A percentile compares a stretch with the other conserved stretches of the same genome.
phyloP scores from a whole-genome alignment of 257 asterid species.

The Solanum rostratum region DNA sequence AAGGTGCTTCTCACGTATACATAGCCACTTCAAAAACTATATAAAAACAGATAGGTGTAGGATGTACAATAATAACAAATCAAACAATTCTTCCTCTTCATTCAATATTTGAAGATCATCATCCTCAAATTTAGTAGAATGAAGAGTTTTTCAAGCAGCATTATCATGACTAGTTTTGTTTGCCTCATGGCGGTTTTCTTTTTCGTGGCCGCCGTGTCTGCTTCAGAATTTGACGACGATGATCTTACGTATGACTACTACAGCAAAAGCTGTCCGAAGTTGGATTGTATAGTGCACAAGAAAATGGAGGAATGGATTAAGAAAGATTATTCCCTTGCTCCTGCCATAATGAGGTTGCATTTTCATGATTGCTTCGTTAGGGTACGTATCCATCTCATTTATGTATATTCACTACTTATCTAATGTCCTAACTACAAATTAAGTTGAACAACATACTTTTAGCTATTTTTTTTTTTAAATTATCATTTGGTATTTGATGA shows the following conservation, averaged over 20 bases:
- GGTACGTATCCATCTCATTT: slow-evolving; percentile 15
- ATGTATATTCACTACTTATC: background rate
- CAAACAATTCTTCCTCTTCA: background rate
- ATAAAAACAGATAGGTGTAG: background rate
- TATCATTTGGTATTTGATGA: background rate
- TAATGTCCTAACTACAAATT: background rate
- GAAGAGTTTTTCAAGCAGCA: background rate
- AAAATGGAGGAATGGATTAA: slow-evolving; percentile 43
- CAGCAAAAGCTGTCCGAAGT: slow-evolving; percentile 38
- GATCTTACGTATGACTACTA: slow-evolving; percentile 31
- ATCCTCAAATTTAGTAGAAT: background rate
- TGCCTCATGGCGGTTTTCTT: background rate
- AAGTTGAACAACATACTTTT: too few relatives aligned
- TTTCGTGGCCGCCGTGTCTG: slow-evolving; percentile 1
- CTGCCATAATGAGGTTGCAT: slow-evolving; percentile 67
- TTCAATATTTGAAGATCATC: background rate
- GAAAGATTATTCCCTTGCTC: slow-evolving; percentile 47
- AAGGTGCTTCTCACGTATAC: slow-evolving; percentile 3
- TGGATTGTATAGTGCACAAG: slow-evolving; percentile 38
- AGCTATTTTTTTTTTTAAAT: too few relatives aligned
- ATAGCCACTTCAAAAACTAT: background rate
- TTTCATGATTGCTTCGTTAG: slow-evolving; percentile 73
- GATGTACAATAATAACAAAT: background rate
- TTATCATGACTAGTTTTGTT: background rate
- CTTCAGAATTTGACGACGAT: background rate